Percentiles rank a stretch among this genome's conserved stretches.
phyloP scores from a whole-genome alignment of 495 filamentous ascomycete genomes.

The Penicillium argentinense region DNA sequence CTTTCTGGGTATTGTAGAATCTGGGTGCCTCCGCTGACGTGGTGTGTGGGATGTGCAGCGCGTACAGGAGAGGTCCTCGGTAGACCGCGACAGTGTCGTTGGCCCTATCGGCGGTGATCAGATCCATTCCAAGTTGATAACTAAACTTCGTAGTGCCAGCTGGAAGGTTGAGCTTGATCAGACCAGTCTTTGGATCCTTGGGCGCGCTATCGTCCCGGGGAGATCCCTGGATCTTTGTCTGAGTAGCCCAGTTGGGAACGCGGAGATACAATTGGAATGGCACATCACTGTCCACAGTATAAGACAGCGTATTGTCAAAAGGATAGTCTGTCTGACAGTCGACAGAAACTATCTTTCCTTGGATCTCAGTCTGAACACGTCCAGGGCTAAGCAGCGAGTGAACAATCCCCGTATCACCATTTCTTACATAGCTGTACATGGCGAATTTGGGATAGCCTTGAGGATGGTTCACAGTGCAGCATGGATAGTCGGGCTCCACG shows the following conservation, averaged over 20 bases:
- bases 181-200: conserved; percentile 25
- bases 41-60: conserved; percentile 28
- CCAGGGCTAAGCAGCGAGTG: conserved; percentile 24
- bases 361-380: conserved; percentile 6
- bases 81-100: conserved; percentile 57
- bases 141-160: conserved; percentile 8
- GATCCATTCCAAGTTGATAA: conserved; percentile 18
- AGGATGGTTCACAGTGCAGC: conserved; percentile 64
- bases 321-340: conserved; percentile 43
- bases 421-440: conserved; percentile 13
- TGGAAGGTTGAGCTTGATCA: conserved; percentile 16
- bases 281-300: conserved; percentile 41
- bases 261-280: conserved; percentile 51
- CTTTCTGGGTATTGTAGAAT: conserved; percentile 12
- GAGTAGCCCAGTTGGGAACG: conserved; percentile 47
- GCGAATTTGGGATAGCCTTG: conserved; percentile 63
- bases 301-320: conserved; percentile 47
- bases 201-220: not conserved
- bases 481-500: conserved; percentile 47
- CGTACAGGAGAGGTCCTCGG: conserved; percentile 55
- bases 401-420: conserved; percentile 12
- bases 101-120: conserved; percentile 36
- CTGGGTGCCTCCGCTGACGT: conserved; percentile 13
- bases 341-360: conserved; percentile 7
- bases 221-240: conserved; percentile 13